Percentiles rank a stretch among this genome's conserved stretches.
Evolutionary conservation across 345 rosid genomes (phyloP).

Genomic region (Lepidium sativum): DNA sequence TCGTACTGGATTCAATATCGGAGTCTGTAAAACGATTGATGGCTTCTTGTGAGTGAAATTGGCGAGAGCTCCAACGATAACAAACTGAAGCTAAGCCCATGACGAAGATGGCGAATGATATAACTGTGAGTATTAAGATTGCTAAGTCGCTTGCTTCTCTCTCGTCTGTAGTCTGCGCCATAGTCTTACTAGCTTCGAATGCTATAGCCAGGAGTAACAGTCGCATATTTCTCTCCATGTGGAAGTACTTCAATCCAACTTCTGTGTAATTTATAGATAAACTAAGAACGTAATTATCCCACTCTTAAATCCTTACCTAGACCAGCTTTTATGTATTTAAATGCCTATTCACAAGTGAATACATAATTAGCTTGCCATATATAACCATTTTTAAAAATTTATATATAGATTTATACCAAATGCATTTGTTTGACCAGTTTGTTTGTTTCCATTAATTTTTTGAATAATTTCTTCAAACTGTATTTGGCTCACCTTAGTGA

Average conservation of each 20-base stretch:
- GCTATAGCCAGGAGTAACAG: conserved; percentile 8
- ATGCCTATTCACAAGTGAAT: neutral
- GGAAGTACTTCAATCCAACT: neutral
- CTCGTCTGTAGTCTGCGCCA: neutral
- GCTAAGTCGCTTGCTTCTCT: conserved; percentile 32
- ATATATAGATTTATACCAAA: neutral
- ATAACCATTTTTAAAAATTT: neutral
- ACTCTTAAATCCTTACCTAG: neutral
- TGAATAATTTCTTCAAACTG: neutral
- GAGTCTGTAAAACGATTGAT: neutral
- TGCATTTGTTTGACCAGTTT: conserved; percentile 14
- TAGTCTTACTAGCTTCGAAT: conserved; percentile 11
- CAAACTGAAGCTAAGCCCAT: conserved; percentile 58
- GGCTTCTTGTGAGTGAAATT: neutral
- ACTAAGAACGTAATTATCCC: neutral
- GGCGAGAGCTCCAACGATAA: conserved; percentile 35
- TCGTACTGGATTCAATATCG: conserved; percentile 5
- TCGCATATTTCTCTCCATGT: neutral
- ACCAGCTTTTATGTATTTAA: neutral
- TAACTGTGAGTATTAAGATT: conserved; percentile 36
- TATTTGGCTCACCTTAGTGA: neutral
- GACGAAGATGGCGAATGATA: conserved; percentile 41
- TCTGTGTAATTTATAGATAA: neutral
- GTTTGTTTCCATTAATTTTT: neutral
- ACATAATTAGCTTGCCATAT: neutral